Base-by-base conservation (phyloP, 306 rosid genomes). In the Begonia loranthoides region DNA sequence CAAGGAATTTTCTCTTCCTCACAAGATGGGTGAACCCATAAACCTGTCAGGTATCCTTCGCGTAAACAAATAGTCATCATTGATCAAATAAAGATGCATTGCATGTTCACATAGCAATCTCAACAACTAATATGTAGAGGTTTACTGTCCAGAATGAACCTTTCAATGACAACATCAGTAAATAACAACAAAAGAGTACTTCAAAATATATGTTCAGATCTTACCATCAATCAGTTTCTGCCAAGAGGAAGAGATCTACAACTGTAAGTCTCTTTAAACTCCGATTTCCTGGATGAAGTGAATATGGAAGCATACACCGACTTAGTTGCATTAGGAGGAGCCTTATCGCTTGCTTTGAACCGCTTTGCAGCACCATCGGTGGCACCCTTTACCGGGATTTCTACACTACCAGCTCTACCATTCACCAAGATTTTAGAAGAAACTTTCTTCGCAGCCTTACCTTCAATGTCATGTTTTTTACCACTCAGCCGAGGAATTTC, bases 161-260 rank as follows among this genome's bases (percentile, higher is more conserved):
- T 44, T 22, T 45, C 51, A 24, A 17, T 44, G 4, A 56, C 60
- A 56, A 17, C 2, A 46, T 11, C 49, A 43, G 15, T 56, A 2
- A 22, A 57, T 41, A 4, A 57, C 52, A 45, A 57, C 15, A 13
- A 1, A 41, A 28, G 36, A 4, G 36, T 28, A 5, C 36, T 28
- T 28, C 8, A 28, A 28, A 28, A 28, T 2, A 28, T 2, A 19
- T 28, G 36, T 1, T 28, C 54, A 58, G n/a, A 28, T 58, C 63
- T 28, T 48, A 49, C 17, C 47, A 33, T 33, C 36, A 55, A 69
- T 79, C 80, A 90, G 68, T 82, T 90, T 53, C 95, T 72, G 54
- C 99, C 99, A 24, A 90, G 99, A 1, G 95, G 99, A 9, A 90
- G 81, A 41, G 99, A 86, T 50, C 99, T 76, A 56, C 99, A 90